Conservation (phyloP, 148 eudicot genomes). For the Amaranthus hypochondriacus region DNA sequence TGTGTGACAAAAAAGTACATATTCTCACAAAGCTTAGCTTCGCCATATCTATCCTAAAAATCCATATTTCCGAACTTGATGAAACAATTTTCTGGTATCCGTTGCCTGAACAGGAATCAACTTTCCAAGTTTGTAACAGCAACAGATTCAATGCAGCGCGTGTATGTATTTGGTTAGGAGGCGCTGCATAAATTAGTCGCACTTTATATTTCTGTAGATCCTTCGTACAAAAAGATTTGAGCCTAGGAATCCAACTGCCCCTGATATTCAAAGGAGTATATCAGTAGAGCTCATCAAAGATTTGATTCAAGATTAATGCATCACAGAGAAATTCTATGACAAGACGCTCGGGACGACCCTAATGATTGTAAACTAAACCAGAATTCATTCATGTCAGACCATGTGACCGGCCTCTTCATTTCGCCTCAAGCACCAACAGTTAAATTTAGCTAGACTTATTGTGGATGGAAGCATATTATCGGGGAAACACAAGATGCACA, state of each 20-base stretch:
- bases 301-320: background rate
- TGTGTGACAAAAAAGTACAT: constrained; percentile 24
- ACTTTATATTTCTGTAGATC: constrained; percentile 66
- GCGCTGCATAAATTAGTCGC: constrained; percentile 32
- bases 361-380: too few relatives aligned
- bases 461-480: too few relatives aligned
- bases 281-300: background rate
- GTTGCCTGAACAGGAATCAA: constrained; percentile 8
- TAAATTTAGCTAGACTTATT: too few relatives aligned
- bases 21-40: constrained; percentile 28
- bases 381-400: too few relatives aligned
- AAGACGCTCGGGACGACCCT: too few relatives aligned
- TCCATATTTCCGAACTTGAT: constrained; percentile 1
- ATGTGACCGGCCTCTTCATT: too few relatives aligned
- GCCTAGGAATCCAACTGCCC: constrained; percentile 60
- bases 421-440: too few relatives aligned
- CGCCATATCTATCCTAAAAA: constrained; percentile 20
- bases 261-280: constrained; percentile 22
- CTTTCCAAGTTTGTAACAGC: constrained; percentile 13
- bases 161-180: background rate
- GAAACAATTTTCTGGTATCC: constrained; percentile 12
- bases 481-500: too few relatives aligned
- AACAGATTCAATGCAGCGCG: constrained; percentile 4
- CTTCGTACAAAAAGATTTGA: constrained; percentile 59
- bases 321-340: too few relatives aligned